A percentile compares a stretch with the other conserved stretches of the same genome.
Evolutionary conservation across 129 eudicot species (phyloP).

Genomic region (Centella asiatica): DNA sequence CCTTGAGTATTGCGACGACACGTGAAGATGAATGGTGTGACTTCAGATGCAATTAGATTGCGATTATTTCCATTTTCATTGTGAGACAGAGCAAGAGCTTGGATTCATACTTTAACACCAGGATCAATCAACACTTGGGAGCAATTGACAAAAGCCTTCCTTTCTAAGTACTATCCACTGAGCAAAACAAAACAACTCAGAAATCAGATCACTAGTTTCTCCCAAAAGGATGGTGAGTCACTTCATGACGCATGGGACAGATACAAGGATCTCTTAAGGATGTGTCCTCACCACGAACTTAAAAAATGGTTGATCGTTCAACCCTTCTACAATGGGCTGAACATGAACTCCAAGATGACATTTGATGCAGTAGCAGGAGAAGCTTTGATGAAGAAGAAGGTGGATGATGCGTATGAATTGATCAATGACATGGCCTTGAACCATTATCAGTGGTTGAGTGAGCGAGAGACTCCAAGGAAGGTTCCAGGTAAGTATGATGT

Average conservation of each 20-base stretch:
- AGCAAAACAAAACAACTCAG: not conserved
- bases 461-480: not conserved
- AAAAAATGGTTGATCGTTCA: not conserved
- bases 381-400: not conserved
- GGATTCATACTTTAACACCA: not conserved
- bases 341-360: not conserved
- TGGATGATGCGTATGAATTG: not conserved
- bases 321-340: not conserved
- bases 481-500: not conserved
- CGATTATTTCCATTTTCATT: not conserved
- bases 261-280: not conserved
- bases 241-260: not conserved
- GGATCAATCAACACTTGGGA: not conserved
- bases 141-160: not conserved
- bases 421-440: not conserved
- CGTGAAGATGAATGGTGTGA: not conserved
- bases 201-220: not conserved
- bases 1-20: not conserved
- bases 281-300: not conserved
- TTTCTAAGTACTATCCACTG: not conserved
- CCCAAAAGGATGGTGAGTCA: not conserved
- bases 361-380: not conserved
- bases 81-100: not conserved
- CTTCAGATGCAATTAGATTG: not conserved
- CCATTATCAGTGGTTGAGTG: not conserved